Evolutionary conservation across 805 yeast species (phyloP).

Genomic region (Priceomyces fermenticarens): DNA sequence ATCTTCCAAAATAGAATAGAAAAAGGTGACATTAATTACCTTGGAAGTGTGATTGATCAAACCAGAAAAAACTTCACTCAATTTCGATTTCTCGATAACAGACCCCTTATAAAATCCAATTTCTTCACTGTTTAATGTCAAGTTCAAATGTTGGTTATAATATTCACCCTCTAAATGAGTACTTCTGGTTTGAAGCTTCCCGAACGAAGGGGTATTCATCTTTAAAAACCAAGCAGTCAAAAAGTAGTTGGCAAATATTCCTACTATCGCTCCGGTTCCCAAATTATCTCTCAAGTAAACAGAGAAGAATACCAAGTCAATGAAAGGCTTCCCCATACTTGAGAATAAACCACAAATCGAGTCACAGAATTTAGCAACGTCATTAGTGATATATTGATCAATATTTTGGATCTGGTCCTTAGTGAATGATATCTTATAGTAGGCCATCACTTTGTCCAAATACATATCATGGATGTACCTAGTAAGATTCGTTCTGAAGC

Average conservation of each 20-base stretch:
- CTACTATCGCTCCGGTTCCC: slow-evolving; percentile 82
- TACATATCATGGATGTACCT: slow-evolving; percentile 90
- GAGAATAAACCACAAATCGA: slow-evolving; percentile 82
- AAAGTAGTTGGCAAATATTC: slow-evolving; percentile 78
- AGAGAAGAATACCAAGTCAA: slow-evolving; percentile 81
- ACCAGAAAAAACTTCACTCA: slow-evolving; percentile 54
- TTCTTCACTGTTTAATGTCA: slow-evolving; percentile 88
- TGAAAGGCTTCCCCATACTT: slow-evolving; percentile 86
- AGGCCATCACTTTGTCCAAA: slow-evolving; percentile 74
- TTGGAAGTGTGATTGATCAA: slow-evolving; percentile 52
- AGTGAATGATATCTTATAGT: slow-evolving; percentile 74
- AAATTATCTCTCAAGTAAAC: slow-evolving; percentile 79
- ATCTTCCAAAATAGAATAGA: slow-evolving; percentile 76
- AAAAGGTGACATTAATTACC: slow-evolving; percentile 57
- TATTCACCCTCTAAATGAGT: slow-evolving; percentile 86
- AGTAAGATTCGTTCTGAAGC: slow-evolving; percentile 78
- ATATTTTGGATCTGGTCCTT: slow-evolving; percentile 55
- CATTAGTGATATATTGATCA: slow-evolving; percentile 85
- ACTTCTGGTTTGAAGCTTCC: slow-evolving; percentile 65
- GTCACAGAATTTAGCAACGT: slow-evolving; percentile 74
- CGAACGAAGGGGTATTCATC: slow-evolving; percentile 79
- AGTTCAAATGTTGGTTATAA: slow-evolving; percentile 78
- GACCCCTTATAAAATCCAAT: slow-evolving; percentile 93
- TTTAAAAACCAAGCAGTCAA: slow-evolving; percentile 74
- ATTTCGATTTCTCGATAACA: slow-evolving; percentile 66